These are phyloP conservation scores for Chlamydomonas urium DNA, from an alignment of 139 green algal genomes.

Conservation along the genomic window DNA sequence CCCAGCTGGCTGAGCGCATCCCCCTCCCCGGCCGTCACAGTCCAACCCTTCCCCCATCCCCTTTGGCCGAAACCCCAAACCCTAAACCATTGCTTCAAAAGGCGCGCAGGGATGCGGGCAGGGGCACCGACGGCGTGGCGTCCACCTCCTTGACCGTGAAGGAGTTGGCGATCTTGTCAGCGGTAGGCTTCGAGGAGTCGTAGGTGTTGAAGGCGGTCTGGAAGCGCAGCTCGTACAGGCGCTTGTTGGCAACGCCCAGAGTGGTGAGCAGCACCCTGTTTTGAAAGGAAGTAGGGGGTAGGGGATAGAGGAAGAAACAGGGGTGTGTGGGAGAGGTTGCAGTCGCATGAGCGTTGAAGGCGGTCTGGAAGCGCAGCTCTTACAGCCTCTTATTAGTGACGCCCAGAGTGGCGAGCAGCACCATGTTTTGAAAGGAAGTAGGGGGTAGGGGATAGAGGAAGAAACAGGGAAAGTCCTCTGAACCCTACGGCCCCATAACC, in stretches of 20 bases:
- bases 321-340: background rate
- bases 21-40: no score
- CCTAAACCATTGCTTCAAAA: background rate
- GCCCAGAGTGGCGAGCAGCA: constrained; percentile 68
- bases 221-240: constrained; percentile 70
- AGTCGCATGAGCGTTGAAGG: background rate
- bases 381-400: constrained; percentile 83
- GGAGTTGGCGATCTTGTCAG: background rate
- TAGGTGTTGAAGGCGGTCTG: constrained; percentile 5
- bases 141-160: constrained; percentile 4
- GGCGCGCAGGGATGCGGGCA: background rate
- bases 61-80: no score
- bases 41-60: no score
- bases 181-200: background rate
- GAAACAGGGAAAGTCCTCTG: no score
- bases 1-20: no score
- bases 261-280: constrained; percentile 63
- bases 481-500: no score
- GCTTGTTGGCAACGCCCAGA: constrained; percentile 78
- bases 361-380: constrained; percentile 45
- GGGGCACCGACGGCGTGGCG: background rate
- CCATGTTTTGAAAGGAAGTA: no score
- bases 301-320: no score
- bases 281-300: no score
- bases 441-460: no score